A percentile compares a stretch with the other conserved stretches of the same genome.
Evolutionary conservation across 306 rosid species (phyloP).

Genomic region (Prosopis cineraria): DNA sequence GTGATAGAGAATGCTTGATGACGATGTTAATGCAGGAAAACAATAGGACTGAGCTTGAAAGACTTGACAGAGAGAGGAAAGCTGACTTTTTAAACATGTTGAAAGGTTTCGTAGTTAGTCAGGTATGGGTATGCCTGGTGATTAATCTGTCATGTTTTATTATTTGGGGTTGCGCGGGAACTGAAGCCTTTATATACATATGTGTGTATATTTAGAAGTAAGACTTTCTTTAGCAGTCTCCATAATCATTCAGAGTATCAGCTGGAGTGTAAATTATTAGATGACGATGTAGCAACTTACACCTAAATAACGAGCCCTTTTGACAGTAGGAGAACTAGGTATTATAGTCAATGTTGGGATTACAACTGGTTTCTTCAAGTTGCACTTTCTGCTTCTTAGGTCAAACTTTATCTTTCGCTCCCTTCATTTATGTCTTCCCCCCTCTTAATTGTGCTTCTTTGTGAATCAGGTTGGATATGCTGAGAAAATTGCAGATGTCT

Average conservation of each 20-base stretch:
- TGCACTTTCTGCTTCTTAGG: not conserved
- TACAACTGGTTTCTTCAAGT: not conserved
- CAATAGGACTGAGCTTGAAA: constrained; percentile 87
- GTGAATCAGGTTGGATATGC: constrained; percentile 85
- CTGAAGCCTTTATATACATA: too few species aligned
- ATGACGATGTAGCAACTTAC: not conserved
- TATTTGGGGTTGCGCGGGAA: constrained; percentile 10
- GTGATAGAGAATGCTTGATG: constrained; percentile 28
- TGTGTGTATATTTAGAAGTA: too few species aligned
- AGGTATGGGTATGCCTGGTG: constrained; percentile 66
- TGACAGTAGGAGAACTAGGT: not conserved
- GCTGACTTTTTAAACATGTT: constrained; percentile 84
- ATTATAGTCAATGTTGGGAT: not conserved
- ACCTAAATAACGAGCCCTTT: too few species aligned
- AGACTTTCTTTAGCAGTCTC: constrained; percentile 22
- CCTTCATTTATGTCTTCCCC: constrained; percentile 12
- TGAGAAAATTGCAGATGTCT: constrained; percentile 90
- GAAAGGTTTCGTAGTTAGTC: constrained; percentile 87
- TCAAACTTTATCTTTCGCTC: constrained; percentile 17
- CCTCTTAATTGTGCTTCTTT: not conserved
- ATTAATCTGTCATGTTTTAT: not conserved
- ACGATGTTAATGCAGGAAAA: constrained; percentile 69
- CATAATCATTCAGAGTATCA: constrained; percentile 4
- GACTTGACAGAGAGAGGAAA: constrained; percentile 79
- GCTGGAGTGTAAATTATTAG: not conserved